Evolutionary conservation across 345 rosid species (phyloP), one percentile per base, ranked within the genome.

Genomic region (Ceriops tagal): DNA sequence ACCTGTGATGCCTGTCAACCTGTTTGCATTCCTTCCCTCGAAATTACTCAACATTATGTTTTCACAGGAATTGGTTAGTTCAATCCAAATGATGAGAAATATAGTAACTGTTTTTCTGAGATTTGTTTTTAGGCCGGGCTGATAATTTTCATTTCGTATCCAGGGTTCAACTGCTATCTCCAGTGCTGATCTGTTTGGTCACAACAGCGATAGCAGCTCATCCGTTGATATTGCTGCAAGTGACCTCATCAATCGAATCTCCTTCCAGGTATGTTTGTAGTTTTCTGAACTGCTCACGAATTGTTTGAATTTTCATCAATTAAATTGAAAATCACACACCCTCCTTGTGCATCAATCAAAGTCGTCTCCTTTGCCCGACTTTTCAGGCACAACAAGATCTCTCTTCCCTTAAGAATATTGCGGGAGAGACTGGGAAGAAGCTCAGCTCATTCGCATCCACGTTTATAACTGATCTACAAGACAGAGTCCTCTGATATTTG

Each of bases 131-230:
- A 8, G 64, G 15, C n/a, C 26, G 27, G 28, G 13, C 21, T 52
- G 11, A 16, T 26, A 3, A 37, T 61, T 39, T 37, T 21, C 24
- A 6, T 53, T 34, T 59, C 27, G 53, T 64, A 28, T 75, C 8
- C 81, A 96, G 99, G 83, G 92, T 70, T 96, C 98, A 39, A n/a
- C 97, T 5, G 88, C 99, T 34, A 96, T 96, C 52, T 96, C 99
- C 59, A 92, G 98, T 71, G 95, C 97, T 62, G 99, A 92, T 81
- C 88, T 90, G 63, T 96, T 92, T 67, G 99, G 99, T 53, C 66
- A 81, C 2, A 67, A 81, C 2, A 67, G 58, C 22, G 13, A 67
- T 21, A 96, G 89, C 71, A 57, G 83, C 65, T 51, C 86, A 53
- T 59, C 88, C 24, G 24, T 85, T 32, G 97, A 93, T 71, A 77